Evolutionary conservation across 1,139 yeast species (phyloP).

Genomic region (Blastobotrys aristatus): DNA sequence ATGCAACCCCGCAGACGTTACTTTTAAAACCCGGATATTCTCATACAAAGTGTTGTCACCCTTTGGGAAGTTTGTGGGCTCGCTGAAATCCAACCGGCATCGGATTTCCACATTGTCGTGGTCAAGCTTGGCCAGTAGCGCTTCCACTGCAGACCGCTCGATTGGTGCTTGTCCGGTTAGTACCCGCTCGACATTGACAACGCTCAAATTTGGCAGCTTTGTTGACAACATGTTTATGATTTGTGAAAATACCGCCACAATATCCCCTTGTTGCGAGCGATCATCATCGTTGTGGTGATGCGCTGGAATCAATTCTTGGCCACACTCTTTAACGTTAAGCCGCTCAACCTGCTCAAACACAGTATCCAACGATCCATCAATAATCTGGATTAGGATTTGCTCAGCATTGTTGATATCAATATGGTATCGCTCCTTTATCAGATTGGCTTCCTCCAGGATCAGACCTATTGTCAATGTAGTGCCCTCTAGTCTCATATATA

Average conservation of each 20-base stretch:
- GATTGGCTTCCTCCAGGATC: neutral
- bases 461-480: conserved; percentile 2
- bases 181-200: conserved; percentile 6
- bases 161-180: neutral
- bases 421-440: neutral
- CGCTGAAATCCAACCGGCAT: neutral
- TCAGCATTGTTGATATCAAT: neutral
- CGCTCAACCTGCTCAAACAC: neutral
- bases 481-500: too few relatives aligned
- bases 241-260: conserved; percentile 3
- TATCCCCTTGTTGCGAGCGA: neutral
- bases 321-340: conserved; percentile 5
- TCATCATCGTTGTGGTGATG: neutral
- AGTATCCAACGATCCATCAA: neutral
- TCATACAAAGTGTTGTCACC: neutral
- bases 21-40: neutral
- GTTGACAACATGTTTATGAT: neutral
- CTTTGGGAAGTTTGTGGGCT: neutral
- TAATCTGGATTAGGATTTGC: neutral
- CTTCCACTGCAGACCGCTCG: neutral
- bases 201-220: neutral
- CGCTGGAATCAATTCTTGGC: neutral
- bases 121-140: neutral
- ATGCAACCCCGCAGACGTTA: neutral
- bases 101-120: neutral